Evolutionary conservation across 2,329 filamentous ascomycete species (phyloP).

Genomic region (Colletotrichum sp.): DNA sequence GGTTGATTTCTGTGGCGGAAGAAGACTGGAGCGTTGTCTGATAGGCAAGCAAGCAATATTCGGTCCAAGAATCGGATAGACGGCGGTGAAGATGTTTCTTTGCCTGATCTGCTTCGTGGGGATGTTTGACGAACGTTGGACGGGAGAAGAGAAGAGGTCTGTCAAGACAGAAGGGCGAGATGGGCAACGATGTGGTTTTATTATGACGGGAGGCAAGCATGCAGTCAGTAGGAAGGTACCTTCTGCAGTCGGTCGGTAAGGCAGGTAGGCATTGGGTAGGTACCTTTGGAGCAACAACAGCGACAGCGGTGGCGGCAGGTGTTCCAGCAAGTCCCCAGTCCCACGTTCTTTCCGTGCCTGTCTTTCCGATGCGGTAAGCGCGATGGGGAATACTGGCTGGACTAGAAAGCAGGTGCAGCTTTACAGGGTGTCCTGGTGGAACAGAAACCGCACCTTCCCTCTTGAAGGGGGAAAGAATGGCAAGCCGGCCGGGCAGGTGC

Average conservation of each 20-base stretch:
- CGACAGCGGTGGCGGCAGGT: background rate
- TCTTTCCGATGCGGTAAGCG: background rate
- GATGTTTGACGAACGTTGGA: conserved; percentile 1
- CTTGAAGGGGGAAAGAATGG: background rate
- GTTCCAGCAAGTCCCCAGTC: background rate
- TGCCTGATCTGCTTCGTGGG: conserved; percentile 10
- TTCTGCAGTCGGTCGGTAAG: background rate
- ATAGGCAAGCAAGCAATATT: conserved; percentile 10
- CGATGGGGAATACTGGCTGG: background rate
- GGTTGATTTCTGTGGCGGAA: background rate
- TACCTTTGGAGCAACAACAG: background rate
- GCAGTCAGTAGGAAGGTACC: background rate
- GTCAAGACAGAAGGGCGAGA: background rate
- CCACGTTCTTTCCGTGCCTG: background rate
- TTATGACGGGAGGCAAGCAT: background rate
- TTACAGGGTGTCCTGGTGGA: conserved; percentile 13
- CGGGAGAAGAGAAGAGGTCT: background rate
- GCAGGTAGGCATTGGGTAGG: background rate
- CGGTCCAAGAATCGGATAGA: conserved; percentile 9
- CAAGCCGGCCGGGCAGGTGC: background rate
- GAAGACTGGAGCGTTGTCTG: background rate
- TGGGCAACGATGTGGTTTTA: conserved; percentile 21
- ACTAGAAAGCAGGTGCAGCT: background rate
- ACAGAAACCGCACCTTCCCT: conserved; percentile 20
- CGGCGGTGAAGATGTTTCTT: conserved; percentile 14